A percentile compares a stretch with the other conserved stretches of the same genome.
phyloP scores from a whole-genome alignment of 2,329 filamentous ascomycete species.

The Beauveria scarabaeidicola region DNA sequence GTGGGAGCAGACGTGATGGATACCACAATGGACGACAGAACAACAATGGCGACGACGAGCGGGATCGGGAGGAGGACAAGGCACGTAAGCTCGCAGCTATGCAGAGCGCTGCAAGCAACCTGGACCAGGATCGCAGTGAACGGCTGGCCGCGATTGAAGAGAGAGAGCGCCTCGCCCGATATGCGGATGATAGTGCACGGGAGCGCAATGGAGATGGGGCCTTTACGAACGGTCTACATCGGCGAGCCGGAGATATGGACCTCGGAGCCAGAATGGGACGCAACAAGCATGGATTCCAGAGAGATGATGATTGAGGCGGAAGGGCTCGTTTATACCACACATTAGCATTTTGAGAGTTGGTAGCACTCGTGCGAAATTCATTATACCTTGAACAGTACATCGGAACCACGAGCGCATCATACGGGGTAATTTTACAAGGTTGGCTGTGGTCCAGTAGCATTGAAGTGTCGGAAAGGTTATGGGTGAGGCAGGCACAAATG shows the following conservation, averaged over 20 bases:
- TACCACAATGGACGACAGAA: constrained; percentile 14
- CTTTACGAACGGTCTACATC: constrained; percentile 57
- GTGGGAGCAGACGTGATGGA: neutral
- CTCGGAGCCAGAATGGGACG: constrained; percentile 45
- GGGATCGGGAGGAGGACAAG: constrained; percentile 44
- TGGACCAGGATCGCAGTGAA: constrained; percentile 62
- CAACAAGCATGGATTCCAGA: constrained; percentile 35
- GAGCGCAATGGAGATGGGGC: constrained; percentile 55
- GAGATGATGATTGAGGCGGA: constrained; percentile 33
- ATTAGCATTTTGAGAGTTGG: neutral
- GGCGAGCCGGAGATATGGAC: constrained; percentile 44
- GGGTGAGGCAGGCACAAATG: neutral
- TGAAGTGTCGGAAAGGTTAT: neutral
- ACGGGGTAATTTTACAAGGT: no score
- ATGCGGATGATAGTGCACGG: constrained; percentile 58
- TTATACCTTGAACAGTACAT: no score
- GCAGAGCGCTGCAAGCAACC: constrained; percentile 59
- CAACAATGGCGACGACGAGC: constrained; percentile 17
- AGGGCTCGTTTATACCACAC: neutral
- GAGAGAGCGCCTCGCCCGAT: constrained; percentile 53
- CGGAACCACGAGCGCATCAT: no score
- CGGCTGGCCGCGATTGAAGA: constrained; percentile 59
- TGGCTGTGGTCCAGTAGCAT: neutral
- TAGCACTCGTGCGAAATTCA: neutral
- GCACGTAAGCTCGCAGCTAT: constrained; percentile 63